Percentiles rank a stretch among this genome's conserved stretches.
phyloP scores from a whole-genome alignment of 2,329 filamentous ascomycete genomes.

The Dothidotthia symphoricarpi region DNA sequence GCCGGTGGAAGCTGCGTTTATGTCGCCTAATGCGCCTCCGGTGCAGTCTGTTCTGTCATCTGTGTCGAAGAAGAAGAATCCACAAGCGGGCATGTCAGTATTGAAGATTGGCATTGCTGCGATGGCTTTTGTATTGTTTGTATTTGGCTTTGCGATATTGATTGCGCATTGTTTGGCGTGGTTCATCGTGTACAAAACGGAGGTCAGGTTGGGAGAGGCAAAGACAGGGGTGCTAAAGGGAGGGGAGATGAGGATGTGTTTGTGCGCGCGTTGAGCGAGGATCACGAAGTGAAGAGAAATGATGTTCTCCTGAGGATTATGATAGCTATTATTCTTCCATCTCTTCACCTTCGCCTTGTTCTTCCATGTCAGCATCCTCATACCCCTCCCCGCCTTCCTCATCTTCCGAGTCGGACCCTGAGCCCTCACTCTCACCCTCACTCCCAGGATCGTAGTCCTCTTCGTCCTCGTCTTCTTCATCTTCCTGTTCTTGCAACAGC shows the following conservation, averaged over 20 bases:
- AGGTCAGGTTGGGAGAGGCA: slow-evolving; percentile 25
- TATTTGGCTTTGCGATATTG: slow-evolving; percentile 23
- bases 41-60: too few relatives aligned
- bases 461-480: slow-evolving; percentile 44
- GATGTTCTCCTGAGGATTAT: background rate
- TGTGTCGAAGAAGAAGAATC: too few relatives aligned
- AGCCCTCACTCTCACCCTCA: slow-evolving; percentile 44
- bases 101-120: slow-evolving; percentile 6
- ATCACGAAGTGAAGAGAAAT: background rate
- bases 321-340: slow-evolving; percentile 22
- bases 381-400: slow-evolving; percentile 34
- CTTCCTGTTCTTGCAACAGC: slow-evolving; percentile 40
- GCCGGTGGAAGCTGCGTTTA: too few relatives aligned
- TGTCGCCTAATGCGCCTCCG: too few relatives aligned
- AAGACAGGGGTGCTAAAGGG: slow-evolving; percentile 22
- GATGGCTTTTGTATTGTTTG: slow-evolving; percentile 13
- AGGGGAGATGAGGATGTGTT: slow-evolving; percentile 35
- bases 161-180: slow-evolving; percentile 27
- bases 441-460: slow-evolving; percentile 46
- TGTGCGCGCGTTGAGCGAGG: slow-evolving; percentile 28
- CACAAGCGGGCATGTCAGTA: background rate
- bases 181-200: slow-evolving; percentile 33
- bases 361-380: slow-evolving; percentile 28
- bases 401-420: slow-evolving; percentile 38
- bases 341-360: slow-evolving; percentile 24